Evolutionary conservation across 108 stramenopile species (phyloP).

Genomic region (Hondaea fermentalgiana): DNA sequence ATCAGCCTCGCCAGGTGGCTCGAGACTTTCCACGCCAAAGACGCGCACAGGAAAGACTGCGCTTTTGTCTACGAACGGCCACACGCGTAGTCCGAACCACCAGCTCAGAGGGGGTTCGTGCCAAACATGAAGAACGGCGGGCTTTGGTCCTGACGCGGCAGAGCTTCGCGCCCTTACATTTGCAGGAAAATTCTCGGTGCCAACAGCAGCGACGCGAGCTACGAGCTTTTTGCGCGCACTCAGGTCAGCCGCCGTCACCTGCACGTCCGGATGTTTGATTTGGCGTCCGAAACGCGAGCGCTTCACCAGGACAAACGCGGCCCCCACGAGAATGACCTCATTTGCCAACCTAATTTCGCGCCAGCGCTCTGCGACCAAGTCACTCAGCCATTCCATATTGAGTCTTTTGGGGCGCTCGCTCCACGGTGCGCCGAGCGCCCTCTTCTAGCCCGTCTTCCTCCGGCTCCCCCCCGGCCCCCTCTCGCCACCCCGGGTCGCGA

Average conservation of each 20-base stretch:
- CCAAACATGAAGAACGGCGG: background rate
- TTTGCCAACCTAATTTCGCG: background rate
- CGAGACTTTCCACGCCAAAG: background rate
- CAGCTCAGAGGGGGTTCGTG: background rate
- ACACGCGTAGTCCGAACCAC: background rate
- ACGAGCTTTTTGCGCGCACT: background rate
- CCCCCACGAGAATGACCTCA: background rate
- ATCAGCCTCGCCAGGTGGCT: background rate
- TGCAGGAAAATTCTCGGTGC: background rate
- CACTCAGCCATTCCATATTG: background rate
- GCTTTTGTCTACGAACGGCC: background rate
- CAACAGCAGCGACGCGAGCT: background rate
- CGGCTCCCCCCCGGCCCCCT: no score
- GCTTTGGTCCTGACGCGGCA: no score
- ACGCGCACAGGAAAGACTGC: background rate
- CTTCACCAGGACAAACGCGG: background rate
- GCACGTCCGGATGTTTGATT: background rate
- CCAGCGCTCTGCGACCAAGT: background rate
- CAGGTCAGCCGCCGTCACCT: background rate
- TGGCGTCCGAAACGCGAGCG: background rate
- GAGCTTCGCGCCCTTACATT: no score
- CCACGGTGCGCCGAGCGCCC: no score
- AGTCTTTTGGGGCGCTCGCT: background rate
- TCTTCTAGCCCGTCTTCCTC: no score
- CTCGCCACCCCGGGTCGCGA: no score